phyloP scores from a whole-genome alignment of 2,329 filamentous ascomycete genomes.

The Hyphodiscus sp. region DNA sequence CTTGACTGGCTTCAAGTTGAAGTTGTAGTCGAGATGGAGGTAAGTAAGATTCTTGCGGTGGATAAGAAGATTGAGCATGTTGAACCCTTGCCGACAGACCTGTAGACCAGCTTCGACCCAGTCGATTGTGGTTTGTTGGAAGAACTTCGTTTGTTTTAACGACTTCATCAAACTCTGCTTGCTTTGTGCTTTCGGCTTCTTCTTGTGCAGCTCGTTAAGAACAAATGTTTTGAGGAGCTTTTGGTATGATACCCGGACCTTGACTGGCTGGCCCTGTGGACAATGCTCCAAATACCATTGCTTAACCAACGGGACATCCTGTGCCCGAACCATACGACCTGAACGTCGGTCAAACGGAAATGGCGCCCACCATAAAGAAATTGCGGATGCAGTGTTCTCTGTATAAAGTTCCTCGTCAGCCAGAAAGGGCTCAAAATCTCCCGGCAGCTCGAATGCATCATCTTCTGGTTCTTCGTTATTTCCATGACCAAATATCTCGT shows the following conservation, averaged over 20 bases:
- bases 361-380: conserved; percentile 96
- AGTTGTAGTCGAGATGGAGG: conserved; percentile 97
- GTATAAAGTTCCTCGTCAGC: conserved; percentile 84
- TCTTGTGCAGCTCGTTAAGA: conserved; percentile 93
- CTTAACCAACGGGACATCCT: conserved; percentile 94
- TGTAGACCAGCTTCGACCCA: conserved; percentile 99
- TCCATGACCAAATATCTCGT: conserved; percentile 80
- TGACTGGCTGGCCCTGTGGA: conserved; percentile 84
- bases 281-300: conserved; percentile 98
- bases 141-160: conserved; percentile 95
- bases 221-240: conserved; percentile 96
- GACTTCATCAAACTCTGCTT: conserved; percentile 87
- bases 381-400: conserved; percentile 82
- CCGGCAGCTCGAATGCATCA: conserved; percentile 79
- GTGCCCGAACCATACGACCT: conserved; percentile 90
- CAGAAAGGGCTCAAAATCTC: conserved; percentile 78
- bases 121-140: conserved; percentile 98
- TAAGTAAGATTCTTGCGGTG: conserved; percentile 98
- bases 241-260: conserved; percentile 96
- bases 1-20: conserved; percentile 98
- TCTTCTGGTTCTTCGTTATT: conserved; percentile 65
- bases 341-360: conserved; percentile 93
- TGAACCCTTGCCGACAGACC: conserved; percentile 96
- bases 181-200: conserved; percentile 89
- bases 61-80: conserved; percentile 97